Conservation (phyloP, 73 alveolate genomes). For the Symbiodinium pilosum region DNA sequence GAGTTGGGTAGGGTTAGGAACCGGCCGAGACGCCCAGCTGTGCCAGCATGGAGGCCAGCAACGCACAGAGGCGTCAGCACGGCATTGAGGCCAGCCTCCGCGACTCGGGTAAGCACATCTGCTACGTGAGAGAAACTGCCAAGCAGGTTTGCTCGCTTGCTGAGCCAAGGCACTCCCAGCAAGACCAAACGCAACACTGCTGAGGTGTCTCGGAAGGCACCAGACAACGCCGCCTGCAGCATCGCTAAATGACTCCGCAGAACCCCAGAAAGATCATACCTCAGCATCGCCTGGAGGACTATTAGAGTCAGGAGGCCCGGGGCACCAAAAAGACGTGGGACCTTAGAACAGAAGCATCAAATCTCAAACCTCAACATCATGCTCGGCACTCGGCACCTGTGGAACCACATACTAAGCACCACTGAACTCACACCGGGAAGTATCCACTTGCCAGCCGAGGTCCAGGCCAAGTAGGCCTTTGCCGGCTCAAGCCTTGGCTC, state of each 20-base stretch:
- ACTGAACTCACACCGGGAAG: no score
- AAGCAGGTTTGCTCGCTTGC: no score
- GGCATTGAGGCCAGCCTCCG: slow-evolving; percentile 72
- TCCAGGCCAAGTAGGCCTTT: slow-evolving; percentile 22
- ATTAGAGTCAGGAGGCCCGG: slow-evolving; percentile 75
- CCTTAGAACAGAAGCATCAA: not conserved
- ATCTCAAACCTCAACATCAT: not conserved
- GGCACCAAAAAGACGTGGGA: slow-evolving; percentile 60
- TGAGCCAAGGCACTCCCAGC: no score
- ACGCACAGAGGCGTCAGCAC: slow-evolving; percentile 82
- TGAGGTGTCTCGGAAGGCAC: slow-evolving; percentile 83
- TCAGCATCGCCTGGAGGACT: slow-evolving; percentile 25
- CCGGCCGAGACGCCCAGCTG: slow-evolving; percentile 30
- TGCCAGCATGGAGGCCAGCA: slow-evolving; percentile 25
- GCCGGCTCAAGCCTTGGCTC: slow-evolving; percentile 59
- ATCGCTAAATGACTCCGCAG: no score
- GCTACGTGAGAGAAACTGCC: no score
- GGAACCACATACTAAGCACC: not conserved
- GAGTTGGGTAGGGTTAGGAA: no score
- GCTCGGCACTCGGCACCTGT: not conserved
- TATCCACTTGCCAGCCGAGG: not conserved
- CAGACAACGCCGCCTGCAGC: slow-evolving; percentile 51
- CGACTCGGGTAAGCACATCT: no score
- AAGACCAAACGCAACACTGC: slow-evolving; percentile 68
- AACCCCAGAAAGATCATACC: no score